Percentiles rank a stretch among this genome's conserved stretches.
These are phyloP conservation scores for Alternaria panax DNA, from an alignment of 2,329 filamentous ascomycete species.

Conservation along the genomic window DNA sequence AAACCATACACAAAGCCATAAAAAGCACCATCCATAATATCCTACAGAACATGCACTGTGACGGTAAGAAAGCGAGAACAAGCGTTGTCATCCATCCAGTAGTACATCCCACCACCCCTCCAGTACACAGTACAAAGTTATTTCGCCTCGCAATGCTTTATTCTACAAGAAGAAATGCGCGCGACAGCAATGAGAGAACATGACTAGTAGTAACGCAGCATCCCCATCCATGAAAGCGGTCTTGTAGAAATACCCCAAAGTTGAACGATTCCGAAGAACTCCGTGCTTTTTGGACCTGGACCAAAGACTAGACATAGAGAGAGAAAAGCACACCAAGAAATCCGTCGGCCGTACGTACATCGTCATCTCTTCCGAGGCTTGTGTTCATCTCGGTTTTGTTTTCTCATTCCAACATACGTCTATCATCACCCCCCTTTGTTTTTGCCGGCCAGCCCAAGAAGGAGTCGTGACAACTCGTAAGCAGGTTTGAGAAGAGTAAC, in stretches of 20 bases:
- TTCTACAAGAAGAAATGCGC: constrained; percentile 31
- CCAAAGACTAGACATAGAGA: constrained; percentile 16
- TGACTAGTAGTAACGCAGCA: constrained; percentile 21
- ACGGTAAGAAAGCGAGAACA: constrained; percentile 8
- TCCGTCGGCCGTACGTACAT: no score
- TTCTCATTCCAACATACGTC: constrained; percentile 17
- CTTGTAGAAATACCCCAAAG: constrained; percentile 19
- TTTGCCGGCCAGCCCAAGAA: constrained; percentile 37
- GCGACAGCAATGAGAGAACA: constrained; percentile 18
- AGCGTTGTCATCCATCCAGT: constrained; percentile 8
- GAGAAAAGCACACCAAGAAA: constrained; percentile 18
- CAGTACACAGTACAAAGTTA: no score
- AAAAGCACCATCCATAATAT: constrained; percentile 28
- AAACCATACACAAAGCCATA: background rate
- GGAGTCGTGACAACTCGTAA: constrained; percentile 27
- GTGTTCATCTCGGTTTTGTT: constrained; percentile 6
- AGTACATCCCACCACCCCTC: no score
- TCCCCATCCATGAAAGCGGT: constrained; percentile 14
- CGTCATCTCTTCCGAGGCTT: constrained; percentile 4
- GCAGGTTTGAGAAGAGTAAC: constrained; percentile 17
- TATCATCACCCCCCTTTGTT: constrained; percentile 22
- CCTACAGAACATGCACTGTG: constrained; percentile 30
- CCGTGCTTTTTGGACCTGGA: constrained; percentile 28
- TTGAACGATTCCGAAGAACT: constrained; percentile 21
- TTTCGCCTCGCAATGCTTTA: constrained; percentile 32